These are phyloP conservation scores for Stylosanthes scabra DNA, from an alignment of 331 rosid species.

Conservation along the genomic window DNA sequence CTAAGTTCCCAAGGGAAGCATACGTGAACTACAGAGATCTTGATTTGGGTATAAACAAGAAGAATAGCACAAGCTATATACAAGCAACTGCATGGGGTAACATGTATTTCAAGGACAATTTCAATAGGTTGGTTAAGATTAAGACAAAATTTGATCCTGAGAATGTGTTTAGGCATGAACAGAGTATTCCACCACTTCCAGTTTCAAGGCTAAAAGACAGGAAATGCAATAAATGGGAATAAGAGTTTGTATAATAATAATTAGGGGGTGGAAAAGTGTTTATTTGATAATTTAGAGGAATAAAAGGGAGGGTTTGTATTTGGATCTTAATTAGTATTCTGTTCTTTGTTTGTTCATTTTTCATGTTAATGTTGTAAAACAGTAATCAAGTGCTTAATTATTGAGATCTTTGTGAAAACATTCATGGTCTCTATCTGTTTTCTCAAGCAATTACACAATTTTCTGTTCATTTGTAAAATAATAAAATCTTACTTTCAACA, in stretches of 20 bases:
- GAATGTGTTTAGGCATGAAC: slow-evolving; percentile 87
- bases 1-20: slow-evolving; percentile 73
- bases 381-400: slow-evolving; percentile 16
- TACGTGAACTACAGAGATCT: slow-evolving; percentile 92
- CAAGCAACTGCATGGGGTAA: slow-evolving; percentile 74
- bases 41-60: slow-evolving; percentile 76
- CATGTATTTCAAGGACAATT: slow-evolving; percentile 79
- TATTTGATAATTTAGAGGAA: slow-evolving; percentile 23
- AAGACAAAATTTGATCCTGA: slow-evolving; percentile 78
- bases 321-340: background rate
- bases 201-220: slow-evolving; percentile 39
- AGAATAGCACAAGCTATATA: slow-evolving; percentile 42
- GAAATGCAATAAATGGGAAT: slow-evolving; percentile 43
- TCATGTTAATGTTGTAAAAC: slow-evolving; percentile 35
- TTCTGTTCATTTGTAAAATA: too few relatives aligned
- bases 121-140: slow-evolving; percentile 61
- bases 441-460: background rate
- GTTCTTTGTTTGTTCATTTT: slow-evolving; percentile 24
- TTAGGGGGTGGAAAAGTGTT: slow-evolving; percentile 5
- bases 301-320: slow-evolving; percentile 13
- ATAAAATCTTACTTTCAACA: too few relatives aligned
- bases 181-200: slow-evolving; percentile 81
- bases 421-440: background rate
- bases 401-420: slow-evolving; percentile 19
- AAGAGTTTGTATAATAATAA: slow-evolving; percentile 1